phyloP scores from a whole-genome alignment of 176 grass and related monocot species.

The Aegilops bicornis region DNA sequence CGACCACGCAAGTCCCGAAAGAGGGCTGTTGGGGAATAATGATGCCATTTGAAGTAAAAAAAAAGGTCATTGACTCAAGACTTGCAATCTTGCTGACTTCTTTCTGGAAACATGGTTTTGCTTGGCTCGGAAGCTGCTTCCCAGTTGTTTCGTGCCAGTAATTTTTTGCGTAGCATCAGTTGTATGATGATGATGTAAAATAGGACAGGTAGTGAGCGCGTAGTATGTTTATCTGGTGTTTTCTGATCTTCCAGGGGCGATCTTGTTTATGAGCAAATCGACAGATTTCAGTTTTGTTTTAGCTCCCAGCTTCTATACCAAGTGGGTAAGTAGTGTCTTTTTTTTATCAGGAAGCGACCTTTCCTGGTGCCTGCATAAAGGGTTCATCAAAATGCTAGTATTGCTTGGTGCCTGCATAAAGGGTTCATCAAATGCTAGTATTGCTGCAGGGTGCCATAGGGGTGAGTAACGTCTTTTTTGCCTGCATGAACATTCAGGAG shows the following conservation, averaged over 20 bases:
- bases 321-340: not conserved
- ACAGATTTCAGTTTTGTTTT: not conserved
- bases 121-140: not conserved
- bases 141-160: not conserved
- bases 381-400: too few relatives aligned
- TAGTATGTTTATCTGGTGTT: not conserved
- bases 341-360: too few relatives aligned
- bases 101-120: conserved; percentile 16
- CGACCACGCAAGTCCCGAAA: conserved; percentile 40
- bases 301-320: not conserved
- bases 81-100: not conserved
- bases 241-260: too few relatives aligned
- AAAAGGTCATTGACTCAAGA: too few relatives aligned
- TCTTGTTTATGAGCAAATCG: not conserved
- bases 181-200: not conserved
- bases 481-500: too few relatives aligned
- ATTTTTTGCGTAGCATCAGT: not conserved
- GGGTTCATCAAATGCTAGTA: too few relatives aligned
- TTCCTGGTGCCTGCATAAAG: too few relatives aligned
- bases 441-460: too few relatives aligned
- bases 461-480: too few relatives aligned
- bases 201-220: not conserved
- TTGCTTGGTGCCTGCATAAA: too few relatives aligned
- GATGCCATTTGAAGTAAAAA: not conserved
- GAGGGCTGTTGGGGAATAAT: conserved; percentile 30